These are phyloP conservation scores for Aeminium ludgeri DNA, from an alignment of 495 filamentous ascomycete genomes.

Conservation along the genomic window DNA sequence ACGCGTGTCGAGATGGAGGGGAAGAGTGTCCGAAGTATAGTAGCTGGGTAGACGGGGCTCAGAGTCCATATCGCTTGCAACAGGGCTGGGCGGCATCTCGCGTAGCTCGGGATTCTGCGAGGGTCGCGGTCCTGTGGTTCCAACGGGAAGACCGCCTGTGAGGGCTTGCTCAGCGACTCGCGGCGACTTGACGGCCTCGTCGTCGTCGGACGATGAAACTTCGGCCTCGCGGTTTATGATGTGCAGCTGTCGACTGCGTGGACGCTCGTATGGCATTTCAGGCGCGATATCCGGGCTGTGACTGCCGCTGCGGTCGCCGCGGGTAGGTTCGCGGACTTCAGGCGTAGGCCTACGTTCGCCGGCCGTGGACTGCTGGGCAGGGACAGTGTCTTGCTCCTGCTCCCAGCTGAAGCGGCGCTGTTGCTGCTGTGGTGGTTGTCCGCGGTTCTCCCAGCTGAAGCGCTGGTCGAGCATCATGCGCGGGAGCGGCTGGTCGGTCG, in stretches of 20 bases:
- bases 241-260: slow-evolving; percentile 11
- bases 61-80: neutral
- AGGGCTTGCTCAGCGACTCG: neutral
- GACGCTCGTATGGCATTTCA: slow-evolving; percentile 13
- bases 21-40: neutral
- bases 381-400: no score
- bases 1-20: neutral
- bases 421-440: no score
- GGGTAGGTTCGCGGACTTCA: no score
- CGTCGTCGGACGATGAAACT: neutral
- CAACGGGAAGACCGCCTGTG: neutral
- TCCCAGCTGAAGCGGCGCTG: no score
- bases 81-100: no score
- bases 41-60: neutral
- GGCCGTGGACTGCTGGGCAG: no score
- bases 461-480: slow-evolving; percentile 18
- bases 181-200: neutral
- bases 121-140: no score
- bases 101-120: no score
- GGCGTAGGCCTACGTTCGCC: no score
- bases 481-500: neutral
- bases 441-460: slow-evolving; percentile 28
- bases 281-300: slow-evolving; percentile 8
- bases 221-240: slow-evolving; percentile 6
- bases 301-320: no score